These are phyloP conservation scores for Tirmania nivea DNA, from an alignment of 495 filamentous ascomycete species.

Conservation along the genomic window DNA sequence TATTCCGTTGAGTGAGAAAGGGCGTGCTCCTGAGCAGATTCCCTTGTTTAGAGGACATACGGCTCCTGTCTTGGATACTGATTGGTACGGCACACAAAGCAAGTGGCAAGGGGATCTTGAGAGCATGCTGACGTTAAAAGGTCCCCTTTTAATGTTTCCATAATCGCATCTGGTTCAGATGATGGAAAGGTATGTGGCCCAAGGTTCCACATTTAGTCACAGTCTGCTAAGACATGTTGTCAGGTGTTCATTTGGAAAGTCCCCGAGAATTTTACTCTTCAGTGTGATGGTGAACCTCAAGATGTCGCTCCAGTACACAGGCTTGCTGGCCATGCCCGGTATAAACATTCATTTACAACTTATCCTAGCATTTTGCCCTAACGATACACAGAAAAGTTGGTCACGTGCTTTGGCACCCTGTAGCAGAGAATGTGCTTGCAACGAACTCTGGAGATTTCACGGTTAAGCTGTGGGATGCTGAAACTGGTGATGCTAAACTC, in stretches of 20 bases:
- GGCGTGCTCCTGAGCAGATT: constrained; percentile 75
- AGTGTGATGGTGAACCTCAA: constrained; percentile 54
- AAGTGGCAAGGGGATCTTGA: not conserved
- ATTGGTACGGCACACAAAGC: constrained; percentile 46
- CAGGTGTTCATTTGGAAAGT: constrained; percentile 80
- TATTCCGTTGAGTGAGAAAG: constrained; percentile 71
- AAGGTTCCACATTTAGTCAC: constrained; percentile 6
- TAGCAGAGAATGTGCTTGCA: constrained; percentile 86
- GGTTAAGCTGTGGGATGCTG: constrained; percentile 89
- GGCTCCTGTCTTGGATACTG: constrained; percentile 84
- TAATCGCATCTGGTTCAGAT: constrained; percentile 86
- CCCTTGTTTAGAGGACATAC: constrained; percentile 93
- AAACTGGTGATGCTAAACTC: constrained; percentile 46
- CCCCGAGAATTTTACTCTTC: constrained; percentile 64
- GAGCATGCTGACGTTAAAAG: constrained; percentile 28
- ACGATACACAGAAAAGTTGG: constrained; percentile 67
- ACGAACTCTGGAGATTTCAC: constrained; percentile 89
- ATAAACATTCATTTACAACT: constrained; percentile 3
- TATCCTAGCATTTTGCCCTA: not conserved
- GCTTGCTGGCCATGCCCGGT: constrained; percentile 54
- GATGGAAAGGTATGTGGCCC: constrained; percentile 45
- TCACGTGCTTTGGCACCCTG: constrained; percentile 92
- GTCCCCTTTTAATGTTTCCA: constrained; percentile 83
- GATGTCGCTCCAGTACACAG: constrained; percentile 64
- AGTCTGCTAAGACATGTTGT: constrained; percentile 15